Evolutionary conservation across 1,139 yeast species (phyloP).

Genomic region (Kurtzmaniella quercitrusa): DNA sequence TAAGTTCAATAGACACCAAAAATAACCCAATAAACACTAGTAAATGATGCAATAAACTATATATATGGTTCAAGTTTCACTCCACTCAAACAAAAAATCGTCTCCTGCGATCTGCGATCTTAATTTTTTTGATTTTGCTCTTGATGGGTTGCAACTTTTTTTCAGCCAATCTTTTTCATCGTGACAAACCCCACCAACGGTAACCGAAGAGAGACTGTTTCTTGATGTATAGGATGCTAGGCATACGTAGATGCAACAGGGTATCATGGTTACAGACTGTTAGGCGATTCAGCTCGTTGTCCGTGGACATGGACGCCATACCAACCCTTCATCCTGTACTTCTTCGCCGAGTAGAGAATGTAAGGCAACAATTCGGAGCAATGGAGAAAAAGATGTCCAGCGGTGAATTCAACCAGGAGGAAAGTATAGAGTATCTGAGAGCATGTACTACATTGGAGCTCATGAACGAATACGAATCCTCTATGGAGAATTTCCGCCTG

Average conservation of each 20-base stretch:
- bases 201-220: no score
- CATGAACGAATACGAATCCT: conserved; percentile 43
- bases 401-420: conserved; percentile 52
- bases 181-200: not conserved
- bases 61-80: no score
- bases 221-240: not conserved
- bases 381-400: conserved; percentile 43
- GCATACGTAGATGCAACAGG: not conserved
- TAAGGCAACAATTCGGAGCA: conserved; percentile 45
- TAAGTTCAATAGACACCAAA: not conserved
- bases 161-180: not conserved
- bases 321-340: conserved; percentile 52
- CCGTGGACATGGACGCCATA: conserved; percentile 2
- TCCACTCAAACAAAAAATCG: no score
- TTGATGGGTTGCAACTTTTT: not conserved
- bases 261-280: not conserved
- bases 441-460: conserved; percentile 51
- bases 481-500: conserved; percentile 30
- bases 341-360: conserved; percentile 54
- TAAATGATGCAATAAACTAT: no score
- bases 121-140: conserved; percentile 7
- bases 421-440: conserved; percentile 54
- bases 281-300: not conserved
- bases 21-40: no score
- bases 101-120: no score